Evolutionary conservation across 1,139 yeast species (phyloP).

Genomic region (Protomyces macrosporus): DNA sequence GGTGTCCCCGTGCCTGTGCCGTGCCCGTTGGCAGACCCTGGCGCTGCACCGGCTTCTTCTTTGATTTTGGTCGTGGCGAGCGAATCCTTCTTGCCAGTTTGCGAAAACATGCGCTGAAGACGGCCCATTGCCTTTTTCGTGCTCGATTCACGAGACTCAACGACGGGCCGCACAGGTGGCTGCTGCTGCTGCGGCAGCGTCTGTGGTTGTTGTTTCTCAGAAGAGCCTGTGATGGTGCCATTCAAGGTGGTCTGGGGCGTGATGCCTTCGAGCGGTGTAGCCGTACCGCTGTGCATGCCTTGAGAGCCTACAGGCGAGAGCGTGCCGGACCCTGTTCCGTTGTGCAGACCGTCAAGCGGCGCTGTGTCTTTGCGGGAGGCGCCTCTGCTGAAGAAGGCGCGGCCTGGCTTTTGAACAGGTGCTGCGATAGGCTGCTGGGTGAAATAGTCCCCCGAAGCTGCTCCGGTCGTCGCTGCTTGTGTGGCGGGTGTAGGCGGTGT

Average conservation of each 20-base stretch:
- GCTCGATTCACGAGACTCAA: slow-evolving; percentile 35
- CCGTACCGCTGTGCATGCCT: neutral
- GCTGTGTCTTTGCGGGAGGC: neutral
- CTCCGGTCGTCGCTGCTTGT: neutral
- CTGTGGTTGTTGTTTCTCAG: neutral
- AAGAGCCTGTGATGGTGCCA: neutral
- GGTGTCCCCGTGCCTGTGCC: neutral
- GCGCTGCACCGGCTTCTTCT: neutral
- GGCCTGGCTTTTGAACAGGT: neutral
- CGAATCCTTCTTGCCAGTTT: slow-evolving; percentile 19
- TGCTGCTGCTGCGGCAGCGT: neutral
- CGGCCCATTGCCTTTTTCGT: slow-evolving; percentile 26
- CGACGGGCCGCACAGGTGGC: neutral
- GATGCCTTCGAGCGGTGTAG: neutral
- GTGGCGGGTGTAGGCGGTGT: neutral
- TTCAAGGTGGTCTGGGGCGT: neutral
- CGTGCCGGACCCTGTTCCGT: no score
- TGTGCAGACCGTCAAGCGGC: no score
- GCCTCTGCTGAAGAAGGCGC: neutral
- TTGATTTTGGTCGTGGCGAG: slow-evolving; percentile 6
- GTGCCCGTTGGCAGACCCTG: neutral
- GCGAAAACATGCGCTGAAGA: slow-evolving; percentile 30
- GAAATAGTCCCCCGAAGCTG: neutral
- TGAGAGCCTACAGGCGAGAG: no score
- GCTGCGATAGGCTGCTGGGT: neutral